Percentiles rank a stretch among this genome's conserved stretches.
phyloP scores from a whole-genome alignment of 192 early-diverging fungal genomes.

The Diversispora eburnea region DNA sequence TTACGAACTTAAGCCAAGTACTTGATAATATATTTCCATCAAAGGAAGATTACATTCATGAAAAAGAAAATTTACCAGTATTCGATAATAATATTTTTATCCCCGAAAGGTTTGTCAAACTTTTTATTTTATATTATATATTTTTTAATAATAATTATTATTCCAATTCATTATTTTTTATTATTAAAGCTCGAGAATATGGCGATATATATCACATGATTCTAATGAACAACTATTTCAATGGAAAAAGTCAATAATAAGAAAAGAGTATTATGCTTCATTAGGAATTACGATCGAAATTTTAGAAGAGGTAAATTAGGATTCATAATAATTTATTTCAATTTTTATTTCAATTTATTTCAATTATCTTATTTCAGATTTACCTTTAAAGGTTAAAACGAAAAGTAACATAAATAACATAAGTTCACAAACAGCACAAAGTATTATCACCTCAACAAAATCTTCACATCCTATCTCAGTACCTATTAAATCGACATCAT shows the following conservation, averaged over 20 bases:
- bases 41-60: background rate
- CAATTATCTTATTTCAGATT: background rate
- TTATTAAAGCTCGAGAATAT: constrained; percentile 16
- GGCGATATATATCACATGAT: constrained; percentile 17
- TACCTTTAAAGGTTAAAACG: background rate
- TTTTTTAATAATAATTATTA: background rate
- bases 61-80: background rate
- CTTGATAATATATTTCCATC: background rate
- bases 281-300: constrained; percentile 33
- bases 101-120: background rate
- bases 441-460: background rate
- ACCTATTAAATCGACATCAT: background rate
- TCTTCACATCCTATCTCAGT: background rate
- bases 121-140: background rate
- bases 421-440: background rate
- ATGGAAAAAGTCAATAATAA: constrained; percentile 41
- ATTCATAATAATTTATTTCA: background rate
- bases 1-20: background rate
- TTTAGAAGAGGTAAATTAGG: constrained; percentile 29
- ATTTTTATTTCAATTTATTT: background rate
- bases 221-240: constrained; percentile 36
- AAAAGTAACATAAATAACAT: background rate
- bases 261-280: constrained; percentile 39
- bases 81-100: too few species aligned
- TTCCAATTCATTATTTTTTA: background rate